Base-by-base conservation (phyloP, 2,329 filamentous ascomycete genomes). In the Diaporthe vaccinii region DNA sequence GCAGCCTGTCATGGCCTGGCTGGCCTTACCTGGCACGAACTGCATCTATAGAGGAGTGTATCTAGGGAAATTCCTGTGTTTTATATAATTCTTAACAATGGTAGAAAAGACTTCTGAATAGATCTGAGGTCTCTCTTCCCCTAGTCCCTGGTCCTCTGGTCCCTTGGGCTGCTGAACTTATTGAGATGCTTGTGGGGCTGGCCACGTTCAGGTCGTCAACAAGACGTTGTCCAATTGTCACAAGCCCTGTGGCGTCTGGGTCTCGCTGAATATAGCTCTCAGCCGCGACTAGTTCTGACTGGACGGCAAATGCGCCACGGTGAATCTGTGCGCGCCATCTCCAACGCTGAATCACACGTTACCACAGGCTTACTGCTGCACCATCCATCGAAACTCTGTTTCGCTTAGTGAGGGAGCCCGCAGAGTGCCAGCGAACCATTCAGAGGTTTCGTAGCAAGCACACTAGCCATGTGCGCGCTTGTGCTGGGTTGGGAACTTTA, bases 51-150 rank as follows among this genome's bases (percentile, higher is more conserved):
- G 74, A 75, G 44, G 36, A 67, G 74, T 74, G 71, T 75, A 69
- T 65, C 59, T 62, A 55, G 74, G 74, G 61, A 68, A 70, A 73
- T 73, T 62, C 36, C 68, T 75, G 44, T 61, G 57, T 75, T 61
- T 72, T 68, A 73, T 74, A 74, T 75, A 75, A 75, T 75, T 73
- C 25, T 73, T 75, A 74, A 72, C 74, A 74, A 75, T 74, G 74
- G 71, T 70, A 75, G 57, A 75, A 69, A 70, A 36, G 67, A 70
- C 49, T 62, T 72, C 67, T 22, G n/a, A 57, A 73, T 68, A 53
- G 22, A 34, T 39, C 72, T 31, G 14, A 41, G 15, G n/a, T 51
- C 46, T 68, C 34, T 46, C 25, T 49, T 34, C 17, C 59, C 25
- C 53, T 68, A 4, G 7, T 46, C 6, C 17, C 41, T 25, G 22